These are phyloP conservation scores for Zizania palustris DNA, from an alignment of 202 grass and related monocot species.

Conservation along the genomic window DNA sequence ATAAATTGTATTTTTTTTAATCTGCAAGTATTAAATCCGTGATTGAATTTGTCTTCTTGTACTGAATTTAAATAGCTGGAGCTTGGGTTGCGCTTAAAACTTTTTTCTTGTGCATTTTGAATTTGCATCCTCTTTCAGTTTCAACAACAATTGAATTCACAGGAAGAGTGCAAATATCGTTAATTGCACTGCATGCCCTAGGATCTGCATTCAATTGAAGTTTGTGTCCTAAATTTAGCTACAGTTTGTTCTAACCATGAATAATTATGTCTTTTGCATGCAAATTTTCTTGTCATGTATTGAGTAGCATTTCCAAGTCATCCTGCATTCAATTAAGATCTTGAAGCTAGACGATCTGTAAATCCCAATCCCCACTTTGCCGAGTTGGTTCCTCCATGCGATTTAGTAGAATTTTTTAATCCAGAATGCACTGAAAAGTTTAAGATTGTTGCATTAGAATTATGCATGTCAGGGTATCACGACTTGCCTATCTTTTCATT, in stretches of 20 bases:
- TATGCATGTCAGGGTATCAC: background rate
- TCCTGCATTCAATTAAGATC: slow-evolving; percentile 13
- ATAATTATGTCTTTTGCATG: background rate
- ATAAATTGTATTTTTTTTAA: background rate
- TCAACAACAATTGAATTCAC: background rate
- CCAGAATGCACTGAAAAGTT: background rate
- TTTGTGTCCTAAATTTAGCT: background rate
- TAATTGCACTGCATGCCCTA: slow-evolving; percentile 29
- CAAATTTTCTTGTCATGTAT: background rate
- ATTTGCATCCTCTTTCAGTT: background rate
- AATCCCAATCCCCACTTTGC: slow-evolving; percentile 17
- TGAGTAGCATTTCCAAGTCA: background rate
- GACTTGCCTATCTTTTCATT: slow-evolving; percentile 18
- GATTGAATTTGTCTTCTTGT: background rate
- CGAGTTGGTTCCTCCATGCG: background rate
- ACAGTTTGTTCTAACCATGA: background rate
- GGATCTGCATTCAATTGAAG: slow-evolving; percentile 20
- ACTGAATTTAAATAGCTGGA: slow-evolving; percentile 9
- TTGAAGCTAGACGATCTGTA: slow-evolving; percentile 14
- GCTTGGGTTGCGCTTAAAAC: background rate
- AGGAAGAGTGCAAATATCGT: background rate
- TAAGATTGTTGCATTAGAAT: background rate
- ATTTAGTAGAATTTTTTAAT: background rate
- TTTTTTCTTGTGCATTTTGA: slow-evolving; percentile 10
- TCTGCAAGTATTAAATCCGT: background rate